Evolutionary conservation across 805 yeast species (phyloP).

Genomic region (Pichia nanzhaoensis): DNA sequence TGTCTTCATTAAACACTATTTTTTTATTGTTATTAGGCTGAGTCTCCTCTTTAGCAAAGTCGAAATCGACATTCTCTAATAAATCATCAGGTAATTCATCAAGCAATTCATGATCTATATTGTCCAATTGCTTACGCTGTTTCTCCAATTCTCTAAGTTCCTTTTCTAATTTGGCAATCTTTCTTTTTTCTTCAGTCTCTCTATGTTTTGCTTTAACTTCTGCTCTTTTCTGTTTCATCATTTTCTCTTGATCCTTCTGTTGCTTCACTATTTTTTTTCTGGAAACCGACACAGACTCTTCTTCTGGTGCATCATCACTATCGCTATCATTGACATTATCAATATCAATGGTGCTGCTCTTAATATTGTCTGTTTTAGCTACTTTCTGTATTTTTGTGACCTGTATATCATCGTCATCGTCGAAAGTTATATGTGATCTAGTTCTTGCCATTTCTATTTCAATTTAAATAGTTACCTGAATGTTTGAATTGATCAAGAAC

Average conservation of each 20-base stretch:
- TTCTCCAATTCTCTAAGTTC: conserved; percentile 16
- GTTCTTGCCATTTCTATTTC: conserved; percentile 4
- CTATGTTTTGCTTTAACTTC: conserved; percentile 17
- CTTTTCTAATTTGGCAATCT: conserved; percentile 27
- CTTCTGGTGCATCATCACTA: conserved; percentile 48
- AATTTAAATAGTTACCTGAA: background rate
- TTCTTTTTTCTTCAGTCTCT: conserved; percentile 31
- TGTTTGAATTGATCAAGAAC: background rate
- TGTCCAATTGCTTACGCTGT: conserved; percentile 5
- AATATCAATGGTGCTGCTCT: conserved; percentile 13
- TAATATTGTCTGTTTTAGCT: background rate
- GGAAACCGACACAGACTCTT: conserved; percentile 27
- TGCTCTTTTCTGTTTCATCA: conserved; percentile 10
- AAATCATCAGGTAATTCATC: conserved; percentile 37
- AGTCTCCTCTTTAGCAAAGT: conserved; percentile 13
- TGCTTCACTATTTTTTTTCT: conserved; percentile 19
- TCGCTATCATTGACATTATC: conserved; percentile 16
- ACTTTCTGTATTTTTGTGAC: background rate
- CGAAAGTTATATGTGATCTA: conserved; percentile 13
- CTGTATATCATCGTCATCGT: conserved; percentile 12
- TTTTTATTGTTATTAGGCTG: conserved; percentile 9
- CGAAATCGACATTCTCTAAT: conserved; percentile 24
- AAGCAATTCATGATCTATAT: conserved; percentile 19
- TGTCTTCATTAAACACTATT: conserved; percentile 18
- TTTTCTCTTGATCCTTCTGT: conserved; percentile 18